Evolutionary conservation across 345 rosid genomes (phyloP), one percentile per base, ranked within the genome.

Genomic region (Atalantia buxifolia): DNA sequence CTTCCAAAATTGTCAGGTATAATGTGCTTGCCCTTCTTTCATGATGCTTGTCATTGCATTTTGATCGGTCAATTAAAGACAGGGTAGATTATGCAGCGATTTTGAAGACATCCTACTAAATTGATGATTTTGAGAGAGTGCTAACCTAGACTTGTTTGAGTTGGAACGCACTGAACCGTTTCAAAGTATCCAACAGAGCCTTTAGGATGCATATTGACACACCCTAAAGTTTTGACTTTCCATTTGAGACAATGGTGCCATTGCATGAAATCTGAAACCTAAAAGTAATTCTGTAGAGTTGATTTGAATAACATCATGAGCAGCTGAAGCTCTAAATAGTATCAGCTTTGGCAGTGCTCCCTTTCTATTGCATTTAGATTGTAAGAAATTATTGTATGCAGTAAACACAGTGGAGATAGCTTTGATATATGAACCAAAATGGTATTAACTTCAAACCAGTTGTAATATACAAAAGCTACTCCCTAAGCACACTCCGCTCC

Each of bases 1-100:
- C 50, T 80, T 61, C 92, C 92, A 69, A 74, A 66, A 66, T 78
- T 89, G 71, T 89, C 92, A 83, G 92, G 92, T 89, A 79, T 5
- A 13, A 24, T 31, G 64, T 76, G 9, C n/a, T 25, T 65, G 65
- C 70, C 50, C 33, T 61, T 77, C 69, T 74, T 45, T 57, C 45
- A 60, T 27, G 57, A 63, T 77, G 31, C 40, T 31, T 73, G 27
- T 35, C 21, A 25, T 18, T 21, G 35, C 27, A 31, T 12, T 55
- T 67, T 56, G 27, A 24, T 36, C 25, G 9, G 55, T 72, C 33
- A 36, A 4, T 36, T 64, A 64, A 30, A 22, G n/a, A 12, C 16
- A 14, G 64, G 64, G 64, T 25, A 2, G 31, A 10, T 25, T 60
- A 13, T 25, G 19, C 64, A 24, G 64, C 13, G 30, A 21, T 9